phyloP scores from a whole-genome alignment of 495 filamentous ascomycete species.

The Hypoxylon fuscum region DNA sequence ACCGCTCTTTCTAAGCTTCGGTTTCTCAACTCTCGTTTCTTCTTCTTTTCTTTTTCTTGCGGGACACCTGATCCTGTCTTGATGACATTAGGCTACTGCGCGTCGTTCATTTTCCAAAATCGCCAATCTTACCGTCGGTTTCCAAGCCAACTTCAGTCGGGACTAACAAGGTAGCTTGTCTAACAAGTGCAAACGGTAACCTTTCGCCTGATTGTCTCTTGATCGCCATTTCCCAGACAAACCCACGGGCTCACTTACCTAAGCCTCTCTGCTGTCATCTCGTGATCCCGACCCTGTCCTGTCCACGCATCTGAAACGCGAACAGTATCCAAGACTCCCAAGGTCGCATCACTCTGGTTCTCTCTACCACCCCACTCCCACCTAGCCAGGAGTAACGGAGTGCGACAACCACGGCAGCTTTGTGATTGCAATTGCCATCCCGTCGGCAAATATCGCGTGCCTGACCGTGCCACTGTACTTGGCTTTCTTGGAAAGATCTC shows the following conservation, averaged over 20 bases:
- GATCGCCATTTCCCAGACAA: conserved; percentile 51
- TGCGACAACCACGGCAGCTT: conserved; percentile 34
- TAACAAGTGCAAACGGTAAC: conserved; percentile 12
- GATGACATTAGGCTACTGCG: conserved; percentile 37
- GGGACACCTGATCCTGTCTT: conserved; percentile 36
- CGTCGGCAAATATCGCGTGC: conserved; percentile 29
- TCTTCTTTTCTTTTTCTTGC: conserved; percentile 17
- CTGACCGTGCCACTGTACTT: conserved; percentile 19
- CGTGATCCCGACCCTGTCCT: conserved; percentile 30
- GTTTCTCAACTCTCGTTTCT: conserved; percentile 37
- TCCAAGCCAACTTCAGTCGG: conserved; percentile 8
- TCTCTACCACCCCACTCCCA: conserved; percentile 34
- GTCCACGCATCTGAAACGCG: conserved; percentile 44
- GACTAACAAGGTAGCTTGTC: neutral
- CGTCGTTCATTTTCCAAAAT: conserved; percentile 29
- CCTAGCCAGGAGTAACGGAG: conserved; percentile 31
- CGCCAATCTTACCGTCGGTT: conserved; percentile 15
- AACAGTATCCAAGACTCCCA: conserved; percentile 40
- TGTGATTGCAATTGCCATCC: conserved; percentile 22
- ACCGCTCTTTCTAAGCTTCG: conserved; percentile 32
- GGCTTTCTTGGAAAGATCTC: conserved; percentile 28
- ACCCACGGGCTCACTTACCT: conserved; percentile 22
- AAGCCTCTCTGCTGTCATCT: conserved; percentile 17
- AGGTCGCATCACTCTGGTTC: conserved; percentile 37
- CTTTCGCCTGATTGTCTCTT: conserved; percentile 52